Conservation (phyloP, 139 green algal species). For the Closterium sp. region DNA sequence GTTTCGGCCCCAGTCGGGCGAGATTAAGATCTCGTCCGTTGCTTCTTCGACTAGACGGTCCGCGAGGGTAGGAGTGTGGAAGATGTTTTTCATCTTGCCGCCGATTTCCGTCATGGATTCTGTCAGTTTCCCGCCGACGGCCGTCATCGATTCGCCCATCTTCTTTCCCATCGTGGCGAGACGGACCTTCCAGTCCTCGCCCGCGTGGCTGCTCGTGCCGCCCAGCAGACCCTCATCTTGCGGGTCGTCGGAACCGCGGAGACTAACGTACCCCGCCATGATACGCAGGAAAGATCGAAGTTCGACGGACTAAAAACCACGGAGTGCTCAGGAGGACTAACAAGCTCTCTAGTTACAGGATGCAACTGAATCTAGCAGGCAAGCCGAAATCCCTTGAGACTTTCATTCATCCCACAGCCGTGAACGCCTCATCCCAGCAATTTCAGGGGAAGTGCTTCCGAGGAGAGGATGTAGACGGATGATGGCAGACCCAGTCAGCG, state of each 20-base stretch:
- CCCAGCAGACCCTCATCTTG: not conserved
- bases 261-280: not conserved
- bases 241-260: not conserved
- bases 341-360: no score
- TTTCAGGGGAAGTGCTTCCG: not conserved
- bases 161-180: not conserved
- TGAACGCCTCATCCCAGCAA: no score
- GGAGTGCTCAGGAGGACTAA: no score
- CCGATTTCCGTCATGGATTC: slow-evolving; percentile 5
- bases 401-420: no score
- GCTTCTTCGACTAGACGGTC: slow-evolving; percentile 26
- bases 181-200: not conserved
- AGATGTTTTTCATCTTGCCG: slow-evolving; percentile 30
- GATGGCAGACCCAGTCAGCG: not conserved
- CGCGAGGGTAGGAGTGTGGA: slow-evolving; percentile 10
- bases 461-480: not conserved
- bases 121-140: slow-evolving; percentile 1
- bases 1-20: slow-evolving; percentile 15
- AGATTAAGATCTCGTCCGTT: slow-evolving; percentile 3
- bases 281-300: not conserved
- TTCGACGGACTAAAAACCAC: no score
- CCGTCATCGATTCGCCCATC: not conserved
- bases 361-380: no score
- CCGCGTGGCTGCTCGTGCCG: not conserved
- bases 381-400: no score